These are phyloP conservation scores for Salix purpurea DNA, from an alignment of 345 rosid species.

Conservation along the genomic window DNA sequence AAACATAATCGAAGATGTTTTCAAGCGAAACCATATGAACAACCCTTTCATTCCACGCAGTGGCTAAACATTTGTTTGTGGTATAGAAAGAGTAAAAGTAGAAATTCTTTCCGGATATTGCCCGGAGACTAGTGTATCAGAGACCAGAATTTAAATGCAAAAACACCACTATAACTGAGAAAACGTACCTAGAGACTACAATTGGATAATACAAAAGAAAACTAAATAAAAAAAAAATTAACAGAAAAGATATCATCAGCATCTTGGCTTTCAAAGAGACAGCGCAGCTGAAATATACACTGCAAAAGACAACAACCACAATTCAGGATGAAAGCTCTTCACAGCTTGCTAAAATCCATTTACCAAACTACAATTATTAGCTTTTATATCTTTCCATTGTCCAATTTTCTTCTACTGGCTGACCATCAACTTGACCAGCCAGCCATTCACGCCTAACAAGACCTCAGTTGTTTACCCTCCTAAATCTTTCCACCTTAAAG, in stretches of 20 bases:
- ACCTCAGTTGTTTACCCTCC: background rate
- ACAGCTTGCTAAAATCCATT: background rate
- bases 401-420: background rate
- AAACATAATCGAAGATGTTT: background rate
- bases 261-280: background rate
- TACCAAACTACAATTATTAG: background rate
- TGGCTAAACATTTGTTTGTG: background rate
- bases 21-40: background rate
- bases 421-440: background rate
- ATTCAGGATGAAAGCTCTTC: background rate
- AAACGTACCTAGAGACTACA: background rate
- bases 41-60: background rate
- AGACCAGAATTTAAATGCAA: background rate
- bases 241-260: background rate
- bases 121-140: background rate
- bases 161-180: background rate
- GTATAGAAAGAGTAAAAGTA: background rate
- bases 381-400: background rate
- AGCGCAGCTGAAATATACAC: constrained; percentile 8
- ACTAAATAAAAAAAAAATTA: background rate
- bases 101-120: background rate
- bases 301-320: constrained; percentile 10
- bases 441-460: background rate
- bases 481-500: background rate
- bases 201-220: background rate